A percentile compares a stretch with the other conserved stretches of the same genome.
These are phyloP conservation scores for Penicillium egyptiacum DNA, from an alignment of 495 filamentous ascomycete genomes.

Conservation along the genomic window DNA sequence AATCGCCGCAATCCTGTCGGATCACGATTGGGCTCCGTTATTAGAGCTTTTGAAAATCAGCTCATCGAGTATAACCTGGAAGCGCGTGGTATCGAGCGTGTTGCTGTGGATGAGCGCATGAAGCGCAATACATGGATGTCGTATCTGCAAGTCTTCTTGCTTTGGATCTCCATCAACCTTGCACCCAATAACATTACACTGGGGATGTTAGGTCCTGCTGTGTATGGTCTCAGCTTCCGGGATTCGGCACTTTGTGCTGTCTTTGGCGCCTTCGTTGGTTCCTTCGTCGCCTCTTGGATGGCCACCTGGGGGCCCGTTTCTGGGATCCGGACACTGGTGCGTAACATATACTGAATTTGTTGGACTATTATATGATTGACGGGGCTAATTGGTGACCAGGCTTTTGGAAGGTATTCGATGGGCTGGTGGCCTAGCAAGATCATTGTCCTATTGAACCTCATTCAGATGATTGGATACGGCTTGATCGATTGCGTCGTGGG, in stretches of 20 bases:
- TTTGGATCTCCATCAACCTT: constrained; percentile 77
- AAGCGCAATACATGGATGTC: constrained; percentile 51
- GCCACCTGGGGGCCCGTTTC: constrained; percentile 70
- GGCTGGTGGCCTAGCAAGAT: constrained; percentile 81
- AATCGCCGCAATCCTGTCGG: constrained; percentile 24
- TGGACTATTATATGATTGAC: neutral
- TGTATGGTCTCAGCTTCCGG: constrained; percentile 66
- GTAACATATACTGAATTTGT: neutral
- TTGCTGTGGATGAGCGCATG: constrained; percentile 60
- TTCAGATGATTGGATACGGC: constrained; percentile 70
- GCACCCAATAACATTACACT: constrained; percentile 75
- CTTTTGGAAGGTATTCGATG: constrained; percentile 71
- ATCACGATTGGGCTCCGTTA: constrained; percentile 33
- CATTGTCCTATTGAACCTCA: constrained; percentile 67
- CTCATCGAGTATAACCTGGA: constrained; percentile 61
- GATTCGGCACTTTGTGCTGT: constrained; percentile 67
- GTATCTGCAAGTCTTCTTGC: constrained; percentile 62
- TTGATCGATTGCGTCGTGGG: constrained; percentile 70
- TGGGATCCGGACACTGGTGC: constrained; percentile 68
- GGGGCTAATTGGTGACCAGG: constrained; percentile 35
- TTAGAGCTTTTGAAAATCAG: constrained; percentile 42
- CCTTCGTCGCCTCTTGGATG: constrained; percentile 62
- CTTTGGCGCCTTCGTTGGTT: constrained; percentile 62
- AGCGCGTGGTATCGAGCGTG: constrained; percentile 72
- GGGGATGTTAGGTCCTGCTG: constrained; percentile 67